Evolutionary conservation across 306 rosid species (phyloP), one percentile per base, ranked within the genome.

Genomic region (Vicia sativa): DNA sequence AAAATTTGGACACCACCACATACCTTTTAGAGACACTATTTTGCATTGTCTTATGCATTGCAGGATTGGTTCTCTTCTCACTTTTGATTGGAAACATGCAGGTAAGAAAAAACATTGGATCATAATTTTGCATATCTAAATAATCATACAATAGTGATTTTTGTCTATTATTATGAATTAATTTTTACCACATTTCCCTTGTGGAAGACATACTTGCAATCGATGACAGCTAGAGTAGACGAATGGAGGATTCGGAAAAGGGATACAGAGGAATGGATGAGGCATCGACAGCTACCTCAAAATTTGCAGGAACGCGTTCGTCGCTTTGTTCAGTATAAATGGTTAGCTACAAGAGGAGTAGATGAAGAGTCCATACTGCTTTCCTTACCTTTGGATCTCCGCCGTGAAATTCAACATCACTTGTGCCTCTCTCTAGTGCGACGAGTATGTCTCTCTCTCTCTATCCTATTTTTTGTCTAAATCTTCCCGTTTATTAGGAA

Each of bases 191-290:
- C 67, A 12, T 48, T 62, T 52, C 43, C 23, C 35, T 18, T 77
- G 71, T 73, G 54, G 76, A 75, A 90, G 96, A 83, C 88, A 43
- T 93, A 86, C 73, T 82, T 90, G 83, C 80, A 80, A 76, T 90
- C 96, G 4, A 93, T 90, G 85, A 66, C 90, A 7, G 80, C 80
- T 31, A 88, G 91, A 68, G 78, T 93, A 13, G 97, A 93, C 76
- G 97, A 90, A 72, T 88, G 97, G 95, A 88, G 97, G 87, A 71
- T 93, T 35, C 78, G 84, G 75, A 83, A 85, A 73, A 84, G 76
- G 74, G 99, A 93, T 18, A 90, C 95, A 0, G 96, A 93, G 77
- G 95, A 93, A 74, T 93, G 99, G 97, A 93, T 88, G 99, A 86
- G 96, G 79, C 96, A 84, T 68, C 91, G 97, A 23, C 97, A 83